A percentile compares a stretch with the other conserved stretches of the same genome.
phyloP scores from a whole-genome alignment of 495 filamentous ascomycete species.

The Parathielavia hyrcaniae region DNA sequence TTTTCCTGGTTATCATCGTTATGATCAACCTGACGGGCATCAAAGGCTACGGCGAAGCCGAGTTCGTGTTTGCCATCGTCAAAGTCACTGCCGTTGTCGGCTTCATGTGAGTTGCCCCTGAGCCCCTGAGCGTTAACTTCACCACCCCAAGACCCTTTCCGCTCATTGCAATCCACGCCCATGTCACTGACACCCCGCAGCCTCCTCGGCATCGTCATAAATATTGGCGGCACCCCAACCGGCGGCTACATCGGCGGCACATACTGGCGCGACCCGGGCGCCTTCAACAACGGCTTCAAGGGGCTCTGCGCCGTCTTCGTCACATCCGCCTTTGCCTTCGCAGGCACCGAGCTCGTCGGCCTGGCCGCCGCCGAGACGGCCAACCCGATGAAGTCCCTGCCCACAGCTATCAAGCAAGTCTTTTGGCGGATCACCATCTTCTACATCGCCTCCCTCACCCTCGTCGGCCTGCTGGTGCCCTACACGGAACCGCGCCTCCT shows the following conservation, averaged over 20 bases:
- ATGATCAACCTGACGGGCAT: slow-evolving; percentile 81
- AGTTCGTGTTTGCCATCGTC: slow-evolving; percentile 80
- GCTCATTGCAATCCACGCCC: too few relatives aligned
- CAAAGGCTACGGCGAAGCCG: slow-evolving; percentile 83
- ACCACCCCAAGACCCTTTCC: slow-evolving; percentile 1
- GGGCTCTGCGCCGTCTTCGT: slow-evolving; percentile 91
- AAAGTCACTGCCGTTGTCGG: slow-evolving; percentile 84
- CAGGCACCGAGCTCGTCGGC: slow-evolving; percentile 88
- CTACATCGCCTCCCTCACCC: slow-evolving; percentile 68
- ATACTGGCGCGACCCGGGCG: slow-evolving; percentile 77
- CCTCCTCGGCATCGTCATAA: slow-evolving; percentile 72
- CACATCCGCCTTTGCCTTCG: slow-evolving; percentile 85
- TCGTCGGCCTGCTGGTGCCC: slow-evolving; percentile 71
- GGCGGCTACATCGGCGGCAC: slow-evolving; percentile 77
- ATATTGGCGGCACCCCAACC: slow-evolving; percentile 69
- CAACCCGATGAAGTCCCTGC: slow-evolving; percentile 81
- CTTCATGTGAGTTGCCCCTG: slow-evolving; percentile 63
- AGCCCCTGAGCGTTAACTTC: neutral
- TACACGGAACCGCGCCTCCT: slow-evolving; percentile 60
- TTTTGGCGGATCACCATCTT: slow-evolving; percentile 93
- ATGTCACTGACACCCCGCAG: slow-evolving; percentile 32
- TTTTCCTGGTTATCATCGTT: slow-evolving; percentile 72
- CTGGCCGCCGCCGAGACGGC: slow-evolving; percentile 83
- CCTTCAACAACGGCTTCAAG: slow-evolving; percentile 91
- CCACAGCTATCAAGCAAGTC: slow-evolving; percentile 85